Evolutionary conservation across 306 rosid species (phyloP), one percentile per base, ranked within the genome.

Genomic region (Quercus parvula): DNA sequence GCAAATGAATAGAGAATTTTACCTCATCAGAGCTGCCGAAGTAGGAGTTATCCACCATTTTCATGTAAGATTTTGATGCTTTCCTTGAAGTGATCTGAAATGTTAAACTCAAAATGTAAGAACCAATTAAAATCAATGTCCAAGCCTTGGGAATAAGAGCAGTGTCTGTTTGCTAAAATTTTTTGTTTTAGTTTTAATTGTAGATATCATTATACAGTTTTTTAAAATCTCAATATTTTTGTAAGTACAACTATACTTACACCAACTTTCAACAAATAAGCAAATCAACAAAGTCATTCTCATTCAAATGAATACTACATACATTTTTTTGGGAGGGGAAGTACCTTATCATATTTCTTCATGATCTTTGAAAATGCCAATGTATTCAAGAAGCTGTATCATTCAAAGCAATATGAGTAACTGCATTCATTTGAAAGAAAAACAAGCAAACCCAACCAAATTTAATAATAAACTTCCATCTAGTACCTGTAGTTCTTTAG

Each of bases 311-410:
- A 2, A 41, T 11, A 8, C 46, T 41, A 8, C 12, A 8, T 41
- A 41, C 12, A 41, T 41, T 41, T 41, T 41, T 41, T 41, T 41
- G 46, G 2, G 46, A 8, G 5, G 14, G 54, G 54, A 49, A 13
- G 0, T 83, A 89, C 97, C 92, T 92, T 92, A 22, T 92, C 94
- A 82, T 92, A 92, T 85, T 92, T 92, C 90, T 92, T 92, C 89
- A 92, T 92, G 80, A 90, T 90, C 90, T 92, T 92, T 4, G 93
- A 90, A 85, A 92, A 86, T 30, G 97, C 97, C 89, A 90, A 38
- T 15, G 81, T 75, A 66, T 92, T 92, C 71, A 92, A 84, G 82
- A 90, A 92, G 74, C 94, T 92, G 88, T 70, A 49, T 12, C 15
- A 49, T 49, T 3, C 54, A 49, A 10, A 49, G 54, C 54, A 49